Conservation (phyloP, 2,329 filamentous ascomycete species). For the Aspergillus pseudotamarii region DNA sequence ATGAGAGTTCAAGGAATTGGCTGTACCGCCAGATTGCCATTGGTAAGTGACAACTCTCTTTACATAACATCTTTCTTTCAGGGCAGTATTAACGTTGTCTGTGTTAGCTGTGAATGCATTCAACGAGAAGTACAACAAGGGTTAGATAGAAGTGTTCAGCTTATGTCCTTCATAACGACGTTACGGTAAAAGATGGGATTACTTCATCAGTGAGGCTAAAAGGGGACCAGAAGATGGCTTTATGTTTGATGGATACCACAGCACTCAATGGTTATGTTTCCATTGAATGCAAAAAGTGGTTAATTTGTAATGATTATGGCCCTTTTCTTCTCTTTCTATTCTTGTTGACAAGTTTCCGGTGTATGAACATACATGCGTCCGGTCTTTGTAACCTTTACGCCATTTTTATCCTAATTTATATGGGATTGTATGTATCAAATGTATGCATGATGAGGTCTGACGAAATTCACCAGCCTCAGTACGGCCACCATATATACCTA, state of each 20-base stretch:
- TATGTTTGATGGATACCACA: not conserved
- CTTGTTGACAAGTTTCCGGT: not conserved
- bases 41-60: conserved; percentile 38
- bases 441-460: not conserved
- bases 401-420: not conserved
- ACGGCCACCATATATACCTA: not conserved
- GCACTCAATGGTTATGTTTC: not conserved
- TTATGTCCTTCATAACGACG: conserved; percentile 10
- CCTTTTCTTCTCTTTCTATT: not conserved
- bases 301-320: not conserved
- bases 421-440: not conserved
- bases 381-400: not conserved
- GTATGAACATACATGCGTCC: not conserved
- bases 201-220: not conserved
- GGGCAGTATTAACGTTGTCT: conserved; percentile 14
- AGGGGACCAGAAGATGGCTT: not conserved
- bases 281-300: not conserved
- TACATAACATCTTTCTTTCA: not conserved
- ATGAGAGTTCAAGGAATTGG: conserved; percentile 74
- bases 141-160: conserved; percentile 7
- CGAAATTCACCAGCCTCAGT: not conserved
- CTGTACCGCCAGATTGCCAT: conserved; percentile 67
- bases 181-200: conserved; percentile 7
- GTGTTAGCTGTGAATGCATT: conserved; percentile 63
- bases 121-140: conserved; percentile 64